These are phyloP conservation scores for Papilionanthe hybrid DNA, from an alignment of 116 monocot species.

Conservation along the genomic window DNA sequence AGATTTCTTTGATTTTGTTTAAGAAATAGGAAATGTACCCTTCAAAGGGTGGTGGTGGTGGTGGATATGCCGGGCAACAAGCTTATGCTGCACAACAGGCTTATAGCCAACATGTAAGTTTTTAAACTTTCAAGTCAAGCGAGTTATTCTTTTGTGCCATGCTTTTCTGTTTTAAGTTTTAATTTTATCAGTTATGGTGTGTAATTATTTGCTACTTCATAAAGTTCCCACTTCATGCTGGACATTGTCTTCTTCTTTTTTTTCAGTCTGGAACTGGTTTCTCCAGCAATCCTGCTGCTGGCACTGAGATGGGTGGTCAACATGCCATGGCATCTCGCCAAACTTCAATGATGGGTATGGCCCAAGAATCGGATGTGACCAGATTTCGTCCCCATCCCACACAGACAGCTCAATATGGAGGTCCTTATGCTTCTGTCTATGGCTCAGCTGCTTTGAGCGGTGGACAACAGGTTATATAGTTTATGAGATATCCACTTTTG, in stretches of 20 bases:
- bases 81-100: conserved; percentile 15
- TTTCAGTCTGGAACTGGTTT: conserved; percentile 16
- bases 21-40: conserved; percentile 19
- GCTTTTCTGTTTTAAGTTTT: neutral
- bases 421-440: conserved; percentile 28
- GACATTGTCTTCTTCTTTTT: neutral
- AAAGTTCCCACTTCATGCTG: neutral
- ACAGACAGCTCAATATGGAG: conserved; percentile 22
- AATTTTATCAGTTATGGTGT: neutral
- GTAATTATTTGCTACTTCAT: neutral
- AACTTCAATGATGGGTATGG: conserved; percentile 1
- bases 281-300: conserved; percentile 6
- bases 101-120: conserved; percentile 16
- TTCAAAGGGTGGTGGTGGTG: conserved; percentile 17
- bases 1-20: neutral
- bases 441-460: conserved; percentile 19
- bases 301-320: conserved; percentile 9
- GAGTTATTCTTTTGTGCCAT: neutral
- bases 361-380: neutral
- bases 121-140: neutral
- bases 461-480: conserved; percentile 18
- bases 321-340: conserved; percentile 12
- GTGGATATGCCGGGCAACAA: conserved; percentile 16
- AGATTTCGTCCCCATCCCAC: neutral
- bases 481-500: neutral